Evolutionary conservation across 164 flowering plant genomes (phyloP).

Genomic region (Tetracentron sinense): DNA sequence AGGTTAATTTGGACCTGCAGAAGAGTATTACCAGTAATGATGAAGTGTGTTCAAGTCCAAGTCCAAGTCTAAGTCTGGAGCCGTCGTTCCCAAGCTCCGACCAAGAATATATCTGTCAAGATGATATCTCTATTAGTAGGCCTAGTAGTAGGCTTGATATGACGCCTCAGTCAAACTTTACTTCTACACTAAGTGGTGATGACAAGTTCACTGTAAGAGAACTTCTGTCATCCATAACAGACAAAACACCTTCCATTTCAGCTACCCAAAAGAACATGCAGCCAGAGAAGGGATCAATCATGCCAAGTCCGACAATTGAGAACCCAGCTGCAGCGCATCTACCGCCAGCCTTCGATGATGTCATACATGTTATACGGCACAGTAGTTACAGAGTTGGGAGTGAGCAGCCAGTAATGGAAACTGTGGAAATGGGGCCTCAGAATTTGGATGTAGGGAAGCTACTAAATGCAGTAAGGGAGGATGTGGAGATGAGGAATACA

Average conservation of each 20-base stretch:
- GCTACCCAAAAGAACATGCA: slow-evolving; percentile 7
- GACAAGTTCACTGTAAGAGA: slow-evolving; percentile 73
- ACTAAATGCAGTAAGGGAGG: slow-evolving; percentile 62
- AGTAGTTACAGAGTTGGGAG: slow-evolving; percentile 79
- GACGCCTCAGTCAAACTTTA: slow-evolving; percentile 18
- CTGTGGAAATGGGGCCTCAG: slow-evolving; percentile 58
- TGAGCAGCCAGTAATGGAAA: slow-evolving; percentile 64
- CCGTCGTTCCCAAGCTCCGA: slow-evolving; percentile 27
- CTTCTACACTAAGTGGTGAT: slow-evolving; percentile 42
- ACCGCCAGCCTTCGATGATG: slow-evolving; percentile 68
- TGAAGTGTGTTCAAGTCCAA: slow-evolving; percentile 25
- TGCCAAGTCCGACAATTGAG: slow-evolving; percentile 33
- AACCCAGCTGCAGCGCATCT: slow-evolving; percentile 34
- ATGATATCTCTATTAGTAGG: slow-evolving; percentile 24
- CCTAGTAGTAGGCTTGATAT: slow-evolving; percentile 25
- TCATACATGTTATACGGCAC: slow-evolving; percentile 82
- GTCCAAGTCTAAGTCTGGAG: slow-evolving; percentile 19
- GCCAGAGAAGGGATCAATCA: background rate
- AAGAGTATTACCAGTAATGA: slow-evolving; percentile 20
- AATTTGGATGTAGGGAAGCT: slow-evolving; percentile 68
- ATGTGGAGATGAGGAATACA: slow-evolving; percentile 40
- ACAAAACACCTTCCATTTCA: slow-evolving; percentile 20
- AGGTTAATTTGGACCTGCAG: slow-evolving; percentile 24
- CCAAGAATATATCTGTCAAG: slow-evolving; percentile 26
- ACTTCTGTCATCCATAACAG: slow-evolving; percentile 43